Conservation (phyloP, 2,329 filamentous ascomycete species). For the Ophiostoma ips region DNA sequence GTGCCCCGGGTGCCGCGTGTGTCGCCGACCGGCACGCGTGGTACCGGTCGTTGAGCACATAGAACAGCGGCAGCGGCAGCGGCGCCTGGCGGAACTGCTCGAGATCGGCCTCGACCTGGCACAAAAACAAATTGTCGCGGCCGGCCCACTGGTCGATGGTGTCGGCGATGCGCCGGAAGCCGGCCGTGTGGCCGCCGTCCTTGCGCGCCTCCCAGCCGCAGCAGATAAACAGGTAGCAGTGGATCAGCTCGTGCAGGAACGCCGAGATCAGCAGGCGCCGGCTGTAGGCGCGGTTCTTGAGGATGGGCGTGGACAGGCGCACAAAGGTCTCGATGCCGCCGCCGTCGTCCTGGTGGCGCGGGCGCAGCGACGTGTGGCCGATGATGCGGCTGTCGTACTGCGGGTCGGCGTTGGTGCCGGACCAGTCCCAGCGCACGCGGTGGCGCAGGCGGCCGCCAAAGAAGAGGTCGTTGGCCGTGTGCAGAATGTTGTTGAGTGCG, state of each 20-base stretch:
- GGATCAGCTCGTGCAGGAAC: constrained; percentile 53
- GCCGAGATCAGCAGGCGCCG: constrained; percentile 48
- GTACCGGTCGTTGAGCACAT: no score
- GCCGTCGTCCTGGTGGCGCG: constrained; percentile 29
- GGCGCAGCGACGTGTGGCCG: constrained; percentile 47
- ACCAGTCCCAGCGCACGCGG: constrained; percentile 51
- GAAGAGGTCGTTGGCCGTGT: constrained; percentile 48
- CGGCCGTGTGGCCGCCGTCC: constrained; percentile 45
- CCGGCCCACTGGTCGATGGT: constrained; percentile 50
- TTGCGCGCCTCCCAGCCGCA: constrained; percentile 43
- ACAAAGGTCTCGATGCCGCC: constrained; percentile 50
- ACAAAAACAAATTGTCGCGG: constrained; percentile 36
- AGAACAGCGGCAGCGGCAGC: background rate
- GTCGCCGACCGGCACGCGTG: no score
- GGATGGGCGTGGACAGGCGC: constrained; percentile 44
- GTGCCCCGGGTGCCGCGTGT: no score
- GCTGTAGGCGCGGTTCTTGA: constrained; percentile 42
- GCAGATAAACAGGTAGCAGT: constrained; percentile 50
- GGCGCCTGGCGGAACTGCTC: constrained; percentile 15
- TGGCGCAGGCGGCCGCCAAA: constrained; percentile 41
- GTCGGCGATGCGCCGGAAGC: constrained; percentile 43
- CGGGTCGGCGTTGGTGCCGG: constrained; percentile 30
- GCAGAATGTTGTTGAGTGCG: constrained; percentile 44
- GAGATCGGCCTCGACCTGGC: constrained; percentile 48
- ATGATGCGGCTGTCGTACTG: constrained; percentile 43